Percentiles rank a stretch among this genome's conserved stretches.
Evolutionary conservation across 176 grass and related monocot genomes (phyloP).

Genomic region (Rhynchospora pubera): DNA sequence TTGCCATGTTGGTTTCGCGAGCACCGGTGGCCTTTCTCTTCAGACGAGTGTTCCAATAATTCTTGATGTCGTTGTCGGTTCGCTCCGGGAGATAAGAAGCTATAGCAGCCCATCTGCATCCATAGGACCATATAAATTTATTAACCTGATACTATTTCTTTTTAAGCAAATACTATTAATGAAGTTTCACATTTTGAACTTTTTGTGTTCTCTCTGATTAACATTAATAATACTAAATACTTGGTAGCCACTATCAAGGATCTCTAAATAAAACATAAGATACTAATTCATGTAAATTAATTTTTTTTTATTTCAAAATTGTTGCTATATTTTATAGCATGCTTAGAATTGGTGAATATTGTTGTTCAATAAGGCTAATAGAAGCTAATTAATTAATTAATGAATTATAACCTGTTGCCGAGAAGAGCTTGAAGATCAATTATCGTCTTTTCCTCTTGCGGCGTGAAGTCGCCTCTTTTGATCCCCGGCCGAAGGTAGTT

Average conservation of each 20-base stretch:
- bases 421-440: conserved; percentile 13
- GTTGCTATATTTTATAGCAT: not conserved
- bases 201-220: not conserved
- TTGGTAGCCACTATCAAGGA: too few species aligned
- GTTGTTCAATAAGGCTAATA: not conserved
- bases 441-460: conserved; percentile 18
- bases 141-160: not conserved
- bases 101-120: conserved; percentile 10
- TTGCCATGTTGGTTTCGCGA: not conserved
- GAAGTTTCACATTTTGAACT: not conserved
- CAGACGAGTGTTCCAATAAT: conserved; percentile 6
- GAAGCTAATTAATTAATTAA: not conserved
- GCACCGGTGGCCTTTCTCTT: not conserved
- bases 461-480: conserved; percentile 12
- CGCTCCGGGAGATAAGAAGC: conserved; percentile 10
- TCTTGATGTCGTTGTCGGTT: conserved; percentile 23
- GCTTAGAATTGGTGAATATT: not conserved
- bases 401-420: conserved; percentile 13
- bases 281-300: not conserved
- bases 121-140: not conserved
- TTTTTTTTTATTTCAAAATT: not conserved
- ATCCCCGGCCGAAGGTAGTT: conserved; percentile 18
- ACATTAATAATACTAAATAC: too few species aligned
- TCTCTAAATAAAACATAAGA: too few species aligned
- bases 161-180: not conserved